Evolutionary conservation across 345 rosid species (phyloP).

Genomic region (Bretschneidera sinensis): DNA sequence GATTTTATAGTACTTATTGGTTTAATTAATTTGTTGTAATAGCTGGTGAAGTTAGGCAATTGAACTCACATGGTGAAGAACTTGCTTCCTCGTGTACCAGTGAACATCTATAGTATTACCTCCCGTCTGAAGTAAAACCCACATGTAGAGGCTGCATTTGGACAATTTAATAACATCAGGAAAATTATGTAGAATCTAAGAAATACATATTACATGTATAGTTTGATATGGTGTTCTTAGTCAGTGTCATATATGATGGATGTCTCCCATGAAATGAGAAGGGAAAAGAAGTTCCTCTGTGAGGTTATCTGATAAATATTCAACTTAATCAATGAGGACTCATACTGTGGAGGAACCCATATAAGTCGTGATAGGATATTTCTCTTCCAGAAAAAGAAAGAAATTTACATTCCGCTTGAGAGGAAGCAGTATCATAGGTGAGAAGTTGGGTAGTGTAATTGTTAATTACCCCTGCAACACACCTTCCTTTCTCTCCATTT

Average conservation of each 20-base stretch:
- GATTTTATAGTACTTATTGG: too few relatives aligned
- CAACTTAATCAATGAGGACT: neutral
- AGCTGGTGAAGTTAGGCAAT: neutral
- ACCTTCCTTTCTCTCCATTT: constrained; percentile 51
- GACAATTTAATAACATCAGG: neutral
- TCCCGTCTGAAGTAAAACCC: constrained; percentile 70
- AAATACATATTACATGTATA: too few relatives aligned
- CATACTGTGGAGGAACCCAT: neutral
- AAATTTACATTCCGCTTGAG: constrained; percentile 42
- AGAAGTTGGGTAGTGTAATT: constrained; percentile 92
- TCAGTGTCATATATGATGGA: constrained; percentile 59
- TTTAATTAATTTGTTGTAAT: too few relatives aligned
- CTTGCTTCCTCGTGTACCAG: constrained; percentile 73
- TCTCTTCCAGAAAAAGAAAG: neutral
- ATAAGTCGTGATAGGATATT: too few relatives aligned
- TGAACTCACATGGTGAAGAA: constrained; percentile 73
- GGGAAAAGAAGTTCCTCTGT: constrained; percentile 88
- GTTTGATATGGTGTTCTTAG: too few relatives aligned
- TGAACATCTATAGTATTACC: constrained; percentile 78
- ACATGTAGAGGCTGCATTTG: constrained; percentile 73
- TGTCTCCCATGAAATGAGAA: constrained; percentile 85
- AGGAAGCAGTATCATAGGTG: constrained; percentile 36
- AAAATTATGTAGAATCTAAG: too few relatives aligned
- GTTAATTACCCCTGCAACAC: constrained; percentile 86
- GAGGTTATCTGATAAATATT: constrained; percentile 56